Conservation (phyloP, 306 rosid genomes). For the Prinsepia uniflora region DNA sequence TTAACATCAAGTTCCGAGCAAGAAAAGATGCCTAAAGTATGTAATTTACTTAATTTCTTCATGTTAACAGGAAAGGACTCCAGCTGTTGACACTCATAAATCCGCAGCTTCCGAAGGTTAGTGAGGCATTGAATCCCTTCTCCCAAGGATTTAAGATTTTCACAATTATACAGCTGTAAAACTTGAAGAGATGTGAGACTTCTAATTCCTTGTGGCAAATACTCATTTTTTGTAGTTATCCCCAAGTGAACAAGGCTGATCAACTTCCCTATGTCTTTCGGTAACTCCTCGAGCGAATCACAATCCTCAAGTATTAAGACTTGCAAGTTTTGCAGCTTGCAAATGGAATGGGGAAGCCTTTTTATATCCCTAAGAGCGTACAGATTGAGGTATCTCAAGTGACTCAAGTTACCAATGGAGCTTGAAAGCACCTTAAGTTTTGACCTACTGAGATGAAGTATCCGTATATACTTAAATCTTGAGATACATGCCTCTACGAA, state of each 20-base stretch:
- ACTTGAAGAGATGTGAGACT: neutral
- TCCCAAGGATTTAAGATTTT: neutral
- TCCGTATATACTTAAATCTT: neutral
- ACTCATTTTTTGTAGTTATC: neutral
- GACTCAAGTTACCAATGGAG: neutral
- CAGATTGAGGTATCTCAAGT: neutral
- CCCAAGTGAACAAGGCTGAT: conserved; percentile 14
- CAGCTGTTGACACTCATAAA: neutral
- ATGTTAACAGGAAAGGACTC: neutral
- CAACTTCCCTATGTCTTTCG: conserved; percentile 18
- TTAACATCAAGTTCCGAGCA: no score
- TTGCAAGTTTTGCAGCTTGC: conserved; percentile 13
- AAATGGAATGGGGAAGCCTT: conserved; percentile 11
- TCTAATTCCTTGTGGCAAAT: neutral
- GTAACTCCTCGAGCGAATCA: conserved; percentile 11
- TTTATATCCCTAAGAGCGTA: no score
- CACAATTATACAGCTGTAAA: fast-evolving
- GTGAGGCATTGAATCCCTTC: neutral
- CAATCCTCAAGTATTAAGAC: neutral
- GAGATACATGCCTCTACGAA: neutral
- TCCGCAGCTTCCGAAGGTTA: neutral
- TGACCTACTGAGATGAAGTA: no score
- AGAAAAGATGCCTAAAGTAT: no score
- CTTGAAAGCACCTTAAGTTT: neutral
- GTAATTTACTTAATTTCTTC: no score